Conservation (phyloP, 192 early-diverging fungal genomes). For the Backusella macrospora region DNA sequence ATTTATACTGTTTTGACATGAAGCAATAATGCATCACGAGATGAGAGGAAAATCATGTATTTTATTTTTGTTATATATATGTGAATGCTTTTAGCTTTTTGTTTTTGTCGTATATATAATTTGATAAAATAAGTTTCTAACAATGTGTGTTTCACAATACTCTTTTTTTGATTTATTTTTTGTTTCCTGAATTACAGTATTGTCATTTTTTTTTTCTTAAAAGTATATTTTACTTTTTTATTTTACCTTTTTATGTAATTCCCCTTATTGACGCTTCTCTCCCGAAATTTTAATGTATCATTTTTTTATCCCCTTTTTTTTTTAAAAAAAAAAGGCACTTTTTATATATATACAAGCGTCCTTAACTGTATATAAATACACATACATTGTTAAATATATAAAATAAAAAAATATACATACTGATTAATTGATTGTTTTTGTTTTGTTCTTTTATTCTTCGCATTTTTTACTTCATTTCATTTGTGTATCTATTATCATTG, state of each 20-base stretch:
- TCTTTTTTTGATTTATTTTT: too few species aligned
- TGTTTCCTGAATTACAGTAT: background rate
- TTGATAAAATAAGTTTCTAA: background rate
- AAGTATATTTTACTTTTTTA: background rate
- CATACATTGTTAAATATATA: background rate
- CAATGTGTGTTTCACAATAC: background rate
- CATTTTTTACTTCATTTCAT: background rate
- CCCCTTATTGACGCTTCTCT: conserved; percentile 14
- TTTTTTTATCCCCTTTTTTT: conserved; percentile 16
- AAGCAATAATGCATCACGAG: background rate
- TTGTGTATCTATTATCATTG: background rate
- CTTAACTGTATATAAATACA: background rate
- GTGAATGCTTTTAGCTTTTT: background rate
- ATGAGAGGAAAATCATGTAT: background rate
- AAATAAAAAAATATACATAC: background rate
- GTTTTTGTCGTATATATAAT: background rate
- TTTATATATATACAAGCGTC: conserved; percentile 8
- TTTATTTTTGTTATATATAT: background rate
- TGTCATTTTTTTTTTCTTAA: background rate
- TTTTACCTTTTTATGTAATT: conserved; percentile 2
- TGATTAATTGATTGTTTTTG: background rate
- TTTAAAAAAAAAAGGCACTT: background rate
- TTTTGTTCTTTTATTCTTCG: background rate
- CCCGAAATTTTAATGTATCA: conserved; percentile 9
- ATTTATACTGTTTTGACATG: conserved; percentile 2